Conservation (phyloP, 805 yeast genomes). For the Babjeviella inositovora region DNA sequence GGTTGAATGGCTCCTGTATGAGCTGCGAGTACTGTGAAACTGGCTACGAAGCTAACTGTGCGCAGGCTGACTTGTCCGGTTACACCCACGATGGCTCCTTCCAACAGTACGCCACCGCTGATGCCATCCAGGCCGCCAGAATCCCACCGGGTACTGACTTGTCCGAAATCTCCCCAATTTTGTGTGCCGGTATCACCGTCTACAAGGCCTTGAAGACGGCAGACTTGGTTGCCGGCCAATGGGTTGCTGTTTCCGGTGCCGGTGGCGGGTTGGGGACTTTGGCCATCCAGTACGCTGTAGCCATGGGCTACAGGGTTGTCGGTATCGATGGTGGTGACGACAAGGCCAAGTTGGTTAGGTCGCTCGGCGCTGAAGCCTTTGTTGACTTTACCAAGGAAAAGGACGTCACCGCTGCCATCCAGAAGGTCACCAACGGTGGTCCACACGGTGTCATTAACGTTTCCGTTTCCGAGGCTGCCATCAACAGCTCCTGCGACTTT, state of each 20-base stretch:
- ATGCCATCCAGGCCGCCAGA: constrained; percentile 74
- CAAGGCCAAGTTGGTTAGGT: constrained; percentile 34
- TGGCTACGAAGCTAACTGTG: constrained; percentile 58
- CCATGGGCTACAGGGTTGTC: constrained; percentile 60
- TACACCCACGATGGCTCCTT: constrained; percentile 84
- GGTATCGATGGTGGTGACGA: constrained; percentile 61
- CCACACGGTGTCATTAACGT: constrained; percentile 67
- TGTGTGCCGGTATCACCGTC: constrained; percentile 86
- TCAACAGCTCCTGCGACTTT: constrained; percentile 41
- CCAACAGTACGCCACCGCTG: constrained; percentile 84
- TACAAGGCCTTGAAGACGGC: constrained; percentile 84
- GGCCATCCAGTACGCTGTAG: constrained; percentile 61
- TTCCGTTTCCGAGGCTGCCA: constrained; percentile 57
- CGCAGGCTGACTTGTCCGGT: constrained; percentile 60
- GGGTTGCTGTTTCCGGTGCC: constrained; percentile 70
- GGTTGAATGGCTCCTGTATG: constrained; percentile 70
- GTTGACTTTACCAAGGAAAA: constrained; percentile 40
- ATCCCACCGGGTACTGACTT: constrained; percentile 64
- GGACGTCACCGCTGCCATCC: constrained; percentile 38
- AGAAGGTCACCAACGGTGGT: constrained; percentile 51
- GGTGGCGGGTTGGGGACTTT: constrained; percentile 70
- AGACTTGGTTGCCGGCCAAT: constrained; percentile 48
- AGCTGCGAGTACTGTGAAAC: constrained; percentile 61
- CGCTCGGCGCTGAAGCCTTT: constrained; percentile 52
- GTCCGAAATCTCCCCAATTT: constrained; percentile 64